Base-by-base conservation (phyloP, 306 rosid species). In the Oxytropis ochrocephala region DNA sequence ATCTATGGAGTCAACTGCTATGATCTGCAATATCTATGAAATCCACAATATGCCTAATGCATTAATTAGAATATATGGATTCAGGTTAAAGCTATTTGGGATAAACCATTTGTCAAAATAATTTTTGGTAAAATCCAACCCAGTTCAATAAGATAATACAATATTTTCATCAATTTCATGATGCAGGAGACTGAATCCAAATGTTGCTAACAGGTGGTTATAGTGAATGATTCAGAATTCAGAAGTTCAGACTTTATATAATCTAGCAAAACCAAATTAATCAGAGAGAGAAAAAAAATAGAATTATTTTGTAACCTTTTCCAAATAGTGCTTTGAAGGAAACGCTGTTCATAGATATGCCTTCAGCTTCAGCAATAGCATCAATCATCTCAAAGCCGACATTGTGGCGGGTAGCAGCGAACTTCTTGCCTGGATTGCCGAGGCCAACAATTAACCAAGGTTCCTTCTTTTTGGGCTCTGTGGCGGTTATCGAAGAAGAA, bases 371-470 rank as follows among this genome's bases (percentile, higher is more conserved):
- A 51, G 97, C 98, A 44, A 93, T 85, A 61, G 88, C 32, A 80
- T 94, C 96, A 81, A 94, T 91, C 95, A 94, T 83, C 83, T 87
- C 96, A 74, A 94, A 90, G 36, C 98, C 98, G 60, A 90, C 93
- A 69, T 85, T 90, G 72, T 90, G 96, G 75, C 94, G 96, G 17
- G 91, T 90, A 18, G 60, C 64, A 19, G 76, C 27, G 79, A 29
- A 90, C 66, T 65, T 84, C 69, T 87, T 87, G 69, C 94, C 96
- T 0, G 96, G 96, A 69, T 90, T 90, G 7, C 96, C 94, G n/a
- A 90, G 96, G 52, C 96, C 96, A 42, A 90, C 89, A 17, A 90
- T 77, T 39, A 90, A 85, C 96, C 96, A 90, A 17, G 89, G 91
- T n/a, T 75, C 71, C 38, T 69, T 76, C 73, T 74, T 65, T 49